Percentiles rank a stretch among this genome's conserved stretches.
These are phyloP conservation scores for Plasmopara halstedii DNA, from an alignment of 352 stramenopile genomes.

Conservation along the genomic window DNA sequence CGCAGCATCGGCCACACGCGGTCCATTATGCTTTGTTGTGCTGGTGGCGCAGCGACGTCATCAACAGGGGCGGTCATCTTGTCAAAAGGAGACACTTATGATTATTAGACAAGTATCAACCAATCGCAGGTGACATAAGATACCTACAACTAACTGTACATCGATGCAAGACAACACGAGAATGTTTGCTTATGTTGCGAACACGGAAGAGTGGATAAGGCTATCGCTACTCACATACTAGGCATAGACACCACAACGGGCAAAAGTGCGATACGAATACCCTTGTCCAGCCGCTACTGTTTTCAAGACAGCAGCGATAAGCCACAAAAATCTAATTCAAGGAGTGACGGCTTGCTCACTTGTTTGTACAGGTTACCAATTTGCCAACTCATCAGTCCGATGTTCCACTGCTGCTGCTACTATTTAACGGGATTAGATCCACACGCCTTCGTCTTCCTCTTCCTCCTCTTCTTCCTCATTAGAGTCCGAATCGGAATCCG, in stretches of 20 bases:
- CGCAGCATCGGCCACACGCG: conserved; percentile 58
- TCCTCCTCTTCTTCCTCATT: conserved; percentile 42
- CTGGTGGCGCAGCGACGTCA: conserved; percentile 10
- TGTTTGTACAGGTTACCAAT: conserved; percentile 18
- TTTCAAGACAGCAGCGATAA: conserved; percentile 12
- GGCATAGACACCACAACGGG: conserved; percentile 23
- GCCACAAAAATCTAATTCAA: conserved; percentile 26
- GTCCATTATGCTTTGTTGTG: conserved; percentile 40
- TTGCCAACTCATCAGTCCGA: conserved; percentile 13
- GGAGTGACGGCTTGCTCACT: conserved; percentile 11
- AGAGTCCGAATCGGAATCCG: conserved; percentile 64
- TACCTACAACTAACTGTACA: background rate
- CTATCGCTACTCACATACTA: conserved; percentile 34
- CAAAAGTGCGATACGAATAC: conserved; percentile 6
- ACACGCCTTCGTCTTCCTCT: conserved; percentile 71
- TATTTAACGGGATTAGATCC: conserved; percentile 55
- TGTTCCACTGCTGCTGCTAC: conserved; percentile 9
- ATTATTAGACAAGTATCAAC: background rate
- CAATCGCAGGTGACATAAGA: background rate
- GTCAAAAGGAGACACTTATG: conserved; percentile 3
- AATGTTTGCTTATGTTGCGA: conserved; percentile 22
- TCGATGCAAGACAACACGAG: conserved; percentile 8
- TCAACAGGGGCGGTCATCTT: conserved; percentile 11
- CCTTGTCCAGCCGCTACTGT: conserved; percentile 11
- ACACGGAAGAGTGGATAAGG: conserved; percentile 11